Evolutionary conservation across 805 yeast genomes (phyloP).

Genomic region (Candida vartiovaarae): DNA sequence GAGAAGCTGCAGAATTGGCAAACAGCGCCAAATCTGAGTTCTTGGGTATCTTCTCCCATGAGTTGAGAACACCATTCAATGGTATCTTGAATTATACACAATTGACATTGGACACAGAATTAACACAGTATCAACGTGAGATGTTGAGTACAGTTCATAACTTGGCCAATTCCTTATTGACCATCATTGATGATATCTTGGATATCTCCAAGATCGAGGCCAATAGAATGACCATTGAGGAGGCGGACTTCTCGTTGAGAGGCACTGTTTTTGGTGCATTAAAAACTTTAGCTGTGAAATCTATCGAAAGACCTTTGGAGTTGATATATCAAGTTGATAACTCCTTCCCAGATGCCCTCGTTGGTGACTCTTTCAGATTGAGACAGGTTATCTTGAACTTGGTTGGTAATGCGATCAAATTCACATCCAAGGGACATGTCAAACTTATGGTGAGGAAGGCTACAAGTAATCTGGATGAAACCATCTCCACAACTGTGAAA

Average conservation of each 20-base stretch:
- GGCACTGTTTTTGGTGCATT: constrained; percentile 88
- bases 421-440: constrained; percentile 78
- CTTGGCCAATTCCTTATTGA: constrained; percentile 75
- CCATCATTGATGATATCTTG: constrained; percentile 83
- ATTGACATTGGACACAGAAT: constrained; percentile 77
- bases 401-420: constrained; percentile 87
- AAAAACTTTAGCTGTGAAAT: constrained; percentile 83
- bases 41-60: constrained; percentile 83
- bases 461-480: constrained; percentile 16
- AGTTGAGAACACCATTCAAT: constrained; percentile 86
- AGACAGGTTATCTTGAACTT: constrained; percentile 81
- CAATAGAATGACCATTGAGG: constrained; percentile 87
- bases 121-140: constrained; percentile 87
- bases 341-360: constrained; percentile 78
- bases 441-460: constrained; percentile 65
- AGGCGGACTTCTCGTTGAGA: constrained; percentile 77
- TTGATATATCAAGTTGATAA: constrained; percentile 77
- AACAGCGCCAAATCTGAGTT: constrained; percentile 86
- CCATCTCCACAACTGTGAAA: constrained; percentile 20
- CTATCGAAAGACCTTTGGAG: constrained; percentile 78
- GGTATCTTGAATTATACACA: constrained; percentile 94
- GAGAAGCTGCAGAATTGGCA: constrained; percentile 91
- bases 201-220: constrained; percentile 94
- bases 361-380: constrained; percentile 84
- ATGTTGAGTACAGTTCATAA: constrained; percentile 88